Evolutionary conservation across 2,329 filamentous ascomycete species (phyloP).

Genomic region (Dactylellina haptotyla): DNA sequence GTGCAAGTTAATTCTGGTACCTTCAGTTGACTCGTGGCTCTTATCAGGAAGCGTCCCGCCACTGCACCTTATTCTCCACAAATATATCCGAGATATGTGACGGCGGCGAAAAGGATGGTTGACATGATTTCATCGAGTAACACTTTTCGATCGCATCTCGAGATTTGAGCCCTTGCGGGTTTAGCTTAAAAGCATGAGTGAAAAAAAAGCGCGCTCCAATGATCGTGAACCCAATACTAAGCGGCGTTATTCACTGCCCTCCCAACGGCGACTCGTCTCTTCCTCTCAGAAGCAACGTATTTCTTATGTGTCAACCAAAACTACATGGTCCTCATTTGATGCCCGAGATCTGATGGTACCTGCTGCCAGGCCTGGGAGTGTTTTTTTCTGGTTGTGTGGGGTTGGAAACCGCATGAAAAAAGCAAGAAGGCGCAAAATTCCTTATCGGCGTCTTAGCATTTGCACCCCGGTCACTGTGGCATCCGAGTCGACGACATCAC

Average conservation of each 20-base stretch:
- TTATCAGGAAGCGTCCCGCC: conserved; percentile 38
- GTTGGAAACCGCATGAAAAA: conserved; percentile 26
- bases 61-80: conserved; percentile 27
- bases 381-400: conserved; percentile 47
- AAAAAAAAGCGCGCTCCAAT: conserved; percentile 40
- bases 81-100: conserved; percentile 26
- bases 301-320: conserved; percentile 46
- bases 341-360: conserved; percentile 5
- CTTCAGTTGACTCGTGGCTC: conserved; percentile 39
- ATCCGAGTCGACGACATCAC: conserved; percentile 28
- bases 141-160: conserved; percentile 27
- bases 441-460: conserved; percentile 54
- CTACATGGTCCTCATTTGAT: conserved; percentile 29
- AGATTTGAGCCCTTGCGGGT: background rate
- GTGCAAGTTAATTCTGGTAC: conserved; percentile 5
- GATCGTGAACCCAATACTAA: conserved; percentile 34
- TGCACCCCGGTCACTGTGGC: conserved; percentile 21
- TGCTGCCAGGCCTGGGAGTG: conserved; percentile 32
- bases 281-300: conserved; percentile 30
- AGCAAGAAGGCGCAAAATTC: conserved; percentile 38
- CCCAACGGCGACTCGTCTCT: conserved; percentile 28
- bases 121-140: conserved; percentile 55
- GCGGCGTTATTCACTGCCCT: conserved; percentile 11
- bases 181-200: background rate
- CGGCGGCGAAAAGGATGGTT: conserved; percentile 31